These are phyloP conservation scores for Claviceps arundinis DNA, from an alignment of 2,329 filamentous ascomycete species.

Conservation along the genomic window DNA sequence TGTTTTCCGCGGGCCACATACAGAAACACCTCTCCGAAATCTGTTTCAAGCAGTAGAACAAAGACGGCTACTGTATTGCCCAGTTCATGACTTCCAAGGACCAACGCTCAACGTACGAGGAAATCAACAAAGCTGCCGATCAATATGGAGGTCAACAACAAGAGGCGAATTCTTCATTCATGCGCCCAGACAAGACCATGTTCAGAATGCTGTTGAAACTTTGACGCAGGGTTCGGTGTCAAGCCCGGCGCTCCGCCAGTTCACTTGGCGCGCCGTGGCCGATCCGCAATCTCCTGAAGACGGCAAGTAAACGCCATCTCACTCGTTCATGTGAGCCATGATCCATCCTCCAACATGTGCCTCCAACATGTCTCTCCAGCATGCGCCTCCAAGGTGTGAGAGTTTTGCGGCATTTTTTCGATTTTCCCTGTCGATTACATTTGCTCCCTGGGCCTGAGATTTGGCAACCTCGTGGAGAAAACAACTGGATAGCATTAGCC, in stretches of 20 bases:
- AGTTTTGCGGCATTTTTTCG: not conserved
- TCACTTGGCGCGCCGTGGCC: not conserved
- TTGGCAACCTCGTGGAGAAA: not conserved
- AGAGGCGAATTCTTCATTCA: not conserved
- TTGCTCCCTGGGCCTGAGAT: not conserved
- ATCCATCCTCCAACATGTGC: not conserved
- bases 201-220: not conserved
- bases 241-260: not conserved
- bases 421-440: not conserved
- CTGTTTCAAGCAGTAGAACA: not conserved
- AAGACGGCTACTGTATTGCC: not conserved
- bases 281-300: not conserved
- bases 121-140: not conserved
- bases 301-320: not conserved
- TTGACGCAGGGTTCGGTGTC: constrained; percentile 2
- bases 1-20: not conserved
- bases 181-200: not conserved
- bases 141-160: not conserved
- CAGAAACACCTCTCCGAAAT: not conserved
- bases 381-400: not conserved
- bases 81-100: constrained; percentile 3
- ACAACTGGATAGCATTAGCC: not conserved
- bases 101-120: not conserved
- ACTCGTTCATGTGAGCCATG: not conserved
- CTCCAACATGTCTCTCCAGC: too few relatives aligned